Percentiles rank a stretch among this genome's conserved stretches.
Conservation (phyloP, 164 flowering plant species). For the Nelumbo lutea region DNA sequence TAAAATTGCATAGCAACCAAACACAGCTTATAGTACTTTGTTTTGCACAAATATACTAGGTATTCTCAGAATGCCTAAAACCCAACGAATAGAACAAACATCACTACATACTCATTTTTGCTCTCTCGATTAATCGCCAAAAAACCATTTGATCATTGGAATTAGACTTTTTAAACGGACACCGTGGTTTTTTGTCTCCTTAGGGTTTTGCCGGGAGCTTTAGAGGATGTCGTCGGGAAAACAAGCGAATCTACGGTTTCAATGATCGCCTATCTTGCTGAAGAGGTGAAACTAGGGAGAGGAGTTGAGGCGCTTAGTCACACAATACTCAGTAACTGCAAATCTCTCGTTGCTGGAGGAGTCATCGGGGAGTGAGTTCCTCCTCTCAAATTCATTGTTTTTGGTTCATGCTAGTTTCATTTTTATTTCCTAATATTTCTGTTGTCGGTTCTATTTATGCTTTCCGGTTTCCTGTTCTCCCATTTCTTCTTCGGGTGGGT, state of each 20-base stretch:
- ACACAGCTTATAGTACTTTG: too few relatives aligned
- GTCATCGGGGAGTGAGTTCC: slow-evolving; percentile 87
- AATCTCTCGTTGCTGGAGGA: slow-evolving; percentile 94
- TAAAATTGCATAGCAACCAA: too few relatives aligned
- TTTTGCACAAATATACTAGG: too few relatives aligned
- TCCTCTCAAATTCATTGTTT: background rate
- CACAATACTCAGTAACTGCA: slow-evolving; percentile 59
- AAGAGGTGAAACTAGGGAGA: slow-evolving; percentile 83
- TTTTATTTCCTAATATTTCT: too few relatives aligned
- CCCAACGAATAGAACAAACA: background rate
- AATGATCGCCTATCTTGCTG: slow-evolving; percentile 86
- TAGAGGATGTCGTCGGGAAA: slow-evolving; percentile 59
- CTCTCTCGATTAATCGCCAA: background rate
- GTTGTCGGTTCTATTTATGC: too few relatives aligned
- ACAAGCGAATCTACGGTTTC: slow-evolving; percentile 70
- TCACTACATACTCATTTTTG: background rate
- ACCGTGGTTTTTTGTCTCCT: background rate
- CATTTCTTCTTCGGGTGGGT: too few relatives aligned
- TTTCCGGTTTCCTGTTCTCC: too few relatives aligned
- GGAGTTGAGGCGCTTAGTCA: slow-evolving; percentile 70
- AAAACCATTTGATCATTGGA: background rate
- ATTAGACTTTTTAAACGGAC: background rate
- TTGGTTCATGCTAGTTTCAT: too few relatives aligned
- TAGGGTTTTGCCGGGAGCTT: slow-evolving; percentile 27
- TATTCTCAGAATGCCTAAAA: too few relatives aligned